phyloP scores from a whole-genome alignment of 352 stramenopile species.

The Pythium dissimile region DNA sequence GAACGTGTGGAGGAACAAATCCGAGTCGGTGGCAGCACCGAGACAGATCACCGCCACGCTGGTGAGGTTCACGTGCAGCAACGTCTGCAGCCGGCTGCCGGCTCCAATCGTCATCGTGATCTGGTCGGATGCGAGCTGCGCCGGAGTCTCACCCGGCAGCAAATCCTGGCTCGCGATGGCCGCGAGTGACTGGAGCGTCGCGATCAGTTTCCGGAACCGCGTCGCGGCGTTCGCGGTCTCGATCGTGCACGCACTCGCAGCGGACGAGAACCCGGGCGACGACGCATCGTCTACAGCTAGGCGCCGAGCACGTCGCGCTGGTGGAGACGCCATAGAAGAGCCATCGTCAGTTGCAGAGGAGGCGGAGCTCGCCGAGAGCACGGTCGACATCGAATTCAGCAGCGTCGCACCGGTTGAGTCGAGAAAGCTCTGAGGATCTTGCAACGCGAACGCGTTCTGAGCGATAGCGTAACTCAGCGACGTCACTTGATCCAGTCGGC shows the following conservation, averaged over 20 bases:
- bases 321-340: not conserved
- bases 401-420: constrained; percentile 37
- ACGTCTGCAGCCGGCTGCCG: constrained; percentile 15
- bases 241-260: not conserved
- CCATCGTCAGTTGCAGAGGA: not conserved
- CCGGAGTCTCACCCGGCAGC: constrained; percentile 34
- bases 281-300: not conserved
- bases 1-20: constrained; percentile 53
- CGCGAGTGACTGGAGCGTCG: constrained; percentile 47
- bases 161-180: constrained; percentile 50
- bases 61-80: constrained; percentile 46
- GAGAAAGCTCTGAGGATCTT: constrained; percentile 36
- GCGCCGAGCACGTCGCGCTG: not conserved
- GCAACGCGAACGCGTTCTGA: constrained; percentile 38
- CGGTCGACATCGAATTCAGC: constrained; percentile 38
- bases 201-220: constrained; percentile 33
- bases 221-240: constrained; percentile 21
- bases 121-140: constrained; percentile 23
- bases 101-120: constrained; percentile 36
- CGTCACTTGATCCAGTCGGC: constrained; percentile 33
- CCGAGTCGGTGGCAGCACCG: not conserved
- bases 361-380: constrained; percentile 26
- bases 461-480: constrained; percentile 38
- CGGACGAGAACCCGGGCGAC: not conserved
- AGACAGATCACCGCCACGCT: constrained; percentile 40